Evolutionary conservation across 306 rosid species (phyloP).

Genomic region (Betula pendula): DNA sequence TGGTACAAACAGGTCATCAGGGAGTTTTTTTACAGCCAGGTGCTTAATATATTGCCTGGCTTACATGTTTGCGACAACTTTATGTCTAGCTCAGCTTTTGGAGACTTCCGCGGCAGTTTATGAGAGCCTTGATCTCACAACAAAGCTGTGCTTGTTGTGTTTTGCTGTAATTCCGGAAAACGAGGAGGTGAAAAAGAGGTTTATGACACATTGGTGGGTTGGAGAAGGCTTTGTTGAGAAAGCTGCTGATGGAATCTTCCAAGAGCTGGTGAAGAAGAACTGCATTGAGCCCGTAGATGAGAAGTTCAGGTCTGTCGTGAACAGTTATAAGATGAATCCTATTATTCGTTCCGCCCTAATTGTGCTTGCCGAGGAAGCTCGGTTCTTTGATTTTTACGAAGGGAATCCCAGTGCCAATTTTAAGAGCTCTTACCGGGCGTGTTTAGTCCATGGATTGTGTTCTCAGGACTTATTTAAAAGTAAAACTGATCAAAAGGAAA

Average conservation of each 20-base stretch:
- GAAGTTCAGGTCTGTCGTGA: not conserved
- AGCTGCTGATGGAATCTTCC: not conserved
- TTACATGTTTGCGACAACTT: not conserved
- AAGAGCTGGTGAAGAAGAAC: conserved; percentile 11
- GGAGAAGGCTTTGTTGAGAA: conserved; percentile 22
- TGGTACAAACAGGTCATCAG: too few relatives aligned
- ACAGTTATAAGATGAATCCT: conserved; percentile 23
- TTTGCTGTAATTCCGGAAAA: conserved; percentile 32
- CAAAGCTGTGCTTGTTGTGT: conserved; percentile 25
- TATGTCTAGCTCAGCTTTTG: not conserved
- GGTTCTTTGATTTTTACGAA: conserved; percentile 22
- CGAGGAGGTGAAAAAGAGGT: conserved; percentile 30
- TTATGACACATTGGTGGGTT: conserved; percentile 37
- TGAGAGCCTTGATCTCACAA: not conserved
- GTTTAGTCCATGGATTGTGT: not conserved
- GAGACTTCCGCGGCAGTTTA: conserved; percentile 17
- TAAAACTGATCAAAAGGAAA: too few relatives aligned
- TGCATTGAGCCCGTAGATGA: conserved; percentile 24
- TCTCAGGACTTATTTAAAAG: too few relatives aligned
- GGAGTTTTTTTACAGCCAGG: not conserved
- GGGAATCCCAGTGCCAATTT: not conserved
- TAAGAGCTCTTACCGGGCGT: not conserved
- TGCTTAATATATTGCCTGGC: not conserved
- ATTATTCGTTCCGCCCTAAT: conserved; percentile 33
- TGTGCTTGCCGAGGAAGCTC: not conserved